phyloP scores from a whole-genome alignment of 2,329 filamentous ascomycete species.

The Geosmithia morbida region DNA sequence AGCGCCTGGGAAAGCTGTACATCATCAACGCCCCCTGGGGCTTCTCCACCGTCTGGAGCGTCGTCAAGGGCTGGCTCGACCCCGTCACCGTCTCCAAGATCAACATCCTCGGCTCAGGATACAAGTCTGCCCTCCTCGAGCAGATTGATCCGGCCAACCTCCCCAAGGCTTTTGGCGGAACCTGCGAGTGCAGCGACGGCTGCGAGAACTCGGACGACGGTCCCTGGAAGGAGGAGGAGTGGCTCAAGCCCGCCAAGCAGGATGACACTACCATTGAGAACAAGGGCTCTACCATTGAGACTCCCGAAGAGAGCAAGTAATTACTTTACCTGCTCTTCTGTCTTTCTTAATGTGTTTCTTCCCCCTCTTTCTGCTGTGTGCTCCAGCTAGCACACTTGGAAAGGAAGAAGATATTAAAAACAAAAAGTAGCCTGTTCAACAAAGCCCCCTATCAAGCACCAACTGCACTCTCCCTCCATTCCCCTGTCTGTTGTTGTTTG shows the following conservation, averaged over 20 bases:
- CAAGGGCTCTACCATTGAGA: slow-evolving; percentile 21
- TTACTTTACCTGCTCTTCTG: background rate
- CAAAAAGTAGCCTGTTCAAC: too few relatives aligned
- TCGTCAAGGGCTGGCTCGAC: slow-evolving; percentile 90
- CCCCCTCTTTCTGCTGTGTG: too few relatives aligned
- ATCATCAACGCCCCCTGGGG: slow-evolving; percentile 97
- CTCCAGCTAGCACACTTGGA: too few relatives aligned
- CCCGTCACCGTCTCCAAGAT: slow-evolving; percentile 96
- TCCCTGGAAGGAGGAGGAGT: slow-evolving; percentile 69
- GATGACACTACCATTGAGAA: slow-evolving; percentile 23
- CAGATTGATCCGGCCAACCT: slow-evolving; percentile 87
- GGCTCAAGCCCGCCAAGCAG: slow-evolving; percentile 51
- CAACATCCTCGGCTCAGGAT: slow-evolving; percentile 67
- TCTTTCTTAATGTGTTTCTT: too few relatives aligned
- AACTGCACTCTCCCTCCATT: too few relatives aligned
- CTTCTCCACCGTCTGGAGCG: slow-evolving; percentile 71
- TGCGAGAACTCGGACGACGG: slow-evolving; percentile 81
- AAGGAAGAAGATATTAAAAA: too few relatives aligned
- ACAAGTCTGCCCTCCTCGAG: slow-evolving; percentile 68
- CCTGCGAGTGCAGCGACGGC: slow-evolving; percentile 67
- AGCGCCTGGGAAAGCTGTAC: slow-evolving; percentile 90
- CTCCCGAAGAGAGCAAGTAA: slow-evolving; percentile 12
- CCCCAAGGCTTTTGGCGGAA: slow-evolving; percentile 72
- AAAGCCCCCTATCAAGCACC: too few relatives aligned
- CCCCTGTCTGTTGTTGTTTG: too few relatives aligned